These are phyloP conservation scores for Fusarium brevicatenulatum DNA, from an alignment of 2,329 filamentous ascomycete species.

Conservation along the genomic window DNA sequence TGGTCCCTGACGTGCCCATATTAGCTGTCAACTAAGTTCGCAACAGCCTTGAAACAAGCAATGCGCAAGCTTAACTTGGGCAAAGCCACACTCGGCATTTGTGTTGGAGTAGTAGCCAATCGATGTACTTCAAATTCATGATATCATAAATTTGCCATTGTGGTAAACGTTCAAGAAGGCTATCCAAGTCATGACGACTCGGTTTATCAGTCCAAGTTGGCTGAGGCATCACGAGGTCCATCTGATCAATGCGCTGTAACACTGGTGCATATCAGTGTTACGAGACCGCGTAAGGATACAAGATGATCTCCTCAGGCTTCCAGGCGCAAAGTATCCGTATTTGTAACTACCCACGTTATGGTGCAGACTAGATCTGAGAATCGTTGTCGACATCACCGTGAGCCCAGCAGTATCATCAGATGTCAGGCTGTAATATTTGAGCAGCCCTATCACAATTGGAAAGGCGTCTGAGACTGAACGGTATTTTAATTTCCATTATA, in stretches of 20 bases:
- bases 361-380: accelerated
- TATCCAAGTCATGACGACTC: neutral
- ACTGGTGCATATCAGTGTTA: neutral
- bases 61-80: neutral
- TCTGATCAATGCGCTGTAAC: neutral
- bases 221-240: neutral
- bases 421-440: neutral
- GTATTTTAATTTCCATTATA: too few species aligned
- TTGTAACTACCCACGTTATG: neutral
- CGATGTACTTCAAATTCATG: neutral
- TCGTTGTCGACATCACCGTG: accelerated
- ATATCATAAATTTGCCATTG: neutral
- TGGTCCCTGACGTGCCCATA: neutral
- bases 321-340: neutral
- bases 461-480: accelerated
- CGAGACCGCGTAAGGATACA: neutral
- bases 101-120: neutral
- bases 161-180: too few species aligned
- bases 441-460: neutral
- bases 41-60: neutral
- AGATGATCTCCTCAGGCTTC: neutral
- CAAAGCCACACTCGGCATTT: neutral
- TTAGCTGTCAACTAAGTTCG: neutral
- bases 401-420: too few species aligned
- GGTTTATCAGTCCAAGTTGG: neutral